Percentiles rank a stretch among this genome's conserved stretches.
Conservation (phyloP, 2,329 filamentous ascomycete species). For the Macrophomina phaseolina region DNA sequence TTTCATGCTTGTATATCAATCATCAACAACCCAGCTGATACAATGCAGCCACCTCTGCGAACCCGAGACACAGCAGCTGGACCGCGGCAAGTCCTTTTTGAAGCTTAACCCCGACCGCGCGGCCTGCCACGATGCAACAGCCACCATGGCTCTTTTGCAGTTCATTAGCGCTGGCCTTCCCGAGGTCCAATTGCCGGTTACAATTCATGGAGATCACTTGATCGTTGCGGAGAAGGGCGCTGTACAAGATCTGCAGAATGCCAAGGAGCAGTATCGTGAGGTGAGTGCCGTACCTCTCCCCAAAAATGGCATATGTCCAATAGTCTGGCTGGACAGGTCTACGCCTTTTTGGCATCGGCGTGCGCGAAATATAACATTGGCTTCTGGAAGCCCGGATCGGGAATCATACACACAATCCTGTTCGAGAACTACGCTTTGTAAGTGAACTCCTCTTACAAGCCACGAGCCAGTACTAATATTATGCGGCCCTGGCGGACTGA, state of each 20-base stretch:
- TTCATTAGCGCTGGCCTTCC: constrained; percentile 51
- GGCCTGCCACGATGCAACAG: constrained; percentile 52
- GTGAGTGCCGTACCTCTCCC: neutral
- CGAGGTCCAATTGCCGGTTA: constrained; percentile 46
- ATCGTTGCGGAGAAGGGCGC: constrained; percentile 45
- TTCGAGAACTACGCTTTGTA: constrained; percentile 50
- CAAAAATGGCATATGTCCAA: neutral
- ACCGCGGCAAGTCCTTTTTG: constrained; percentile 47
- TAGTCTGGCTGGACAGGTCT: constrained; percentile 39
- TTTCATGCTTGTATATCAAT: neutral
- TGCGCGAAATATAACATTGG: constrained; percentile 55
- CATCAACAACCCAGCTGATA: neutral
- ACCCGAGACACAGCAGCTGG: constrained; percentile 38
- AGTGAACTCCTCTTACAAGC: constrained; percentile 11
- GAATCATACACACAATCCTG: constrained; percentile 49
- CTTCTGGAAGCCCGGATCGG: constrained; percentile 47
- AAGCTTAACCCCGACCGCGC: constrained; percentile 47
- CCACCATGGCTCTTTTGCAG: constrained; percentile 51
- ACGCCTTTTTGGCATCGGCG: constrained; percentile 47
- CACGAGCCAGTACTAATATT: neutral
- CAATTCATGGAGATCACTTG: constrained; percentile 50
- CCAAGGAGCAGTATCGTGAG: constrained; percentile 35
- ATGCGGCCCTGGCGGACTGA: constrained; percentile 42
- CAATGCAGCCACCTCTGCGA: constrained; percentile 39
- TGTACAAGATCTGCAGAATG: constrained; percentile 38